Evolutionary conservation across 1,139 yeast species (phyloP).

Genomic region (Geotrichum restrictum): DNA sequence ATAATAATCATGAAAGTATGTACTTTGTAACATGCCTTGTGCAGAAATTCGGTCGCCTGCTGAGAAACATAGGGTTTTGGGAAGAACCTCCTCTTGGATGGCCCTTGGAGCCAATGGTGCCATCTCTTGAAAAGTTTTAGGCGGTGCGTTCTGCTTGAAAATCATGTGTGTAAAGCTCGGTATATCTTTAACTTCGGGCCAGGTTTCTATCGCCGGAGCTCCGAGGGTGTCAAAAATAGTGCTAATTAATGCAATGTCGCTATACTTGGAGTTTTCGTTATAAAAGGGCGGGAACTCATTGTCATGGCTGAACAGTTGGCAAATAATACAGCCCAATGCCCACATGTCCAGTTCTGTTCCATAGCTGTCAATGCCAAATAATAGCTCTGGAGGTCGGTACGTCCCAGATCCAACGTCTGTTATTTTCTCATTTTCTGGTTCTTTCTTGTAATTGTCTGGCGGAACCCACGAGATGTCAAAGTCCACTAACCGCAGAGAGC

Average conservation of each 20-base stretch:
- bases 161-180: slow-evolving; percentile 43
- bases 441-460: slow-evolving; percentile 44
- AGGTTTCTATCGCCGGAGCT: slow-evolving; percentile 51
- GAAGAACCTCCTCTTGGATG: slow-evolving; percentile 30
- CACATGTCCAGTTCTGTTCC: slow-evolving; percentile 69
- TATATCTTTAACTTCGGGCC: slow-evolving; percentile 47
- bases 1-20: slow-evolving; percentile 1
- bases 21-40: slow-evolving; percentile 24
- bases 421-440: slow-evolving; percentile 47
- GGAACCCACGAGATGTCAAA: slow-evolving; percentile 68
- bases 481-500: slow-evolving; percentile 48
- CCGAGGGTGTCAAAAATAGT: slow-evolving; percentile 66
- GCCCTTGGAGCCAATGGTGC: slow-evolving; percentile 41
- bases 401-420: slow-evolving; percentile 72
- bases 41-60: slow-evolving; percentile 42
- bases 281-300: slow-evolving; percentile 33
- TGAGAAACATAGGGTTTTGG: slow-evolving; percentile 43
- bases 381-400: slow-evolving; percentile 80
- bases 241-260: slow-evolving; percentile 64
- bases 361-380: slow-evolving; percentile 67
- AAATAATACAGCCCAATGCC: slow-evolving; percentile 68
- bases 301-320: slow-evolving; percentile 46
- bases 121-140: slow-evolving; percentile 33
- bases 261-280: slow-evolving; percentile 33
- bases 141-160: slow-evolving; percentile 36